phyloP scores from a whole-genome alignment of 441 rosid species.

The Mallotus repandus region DNA sequence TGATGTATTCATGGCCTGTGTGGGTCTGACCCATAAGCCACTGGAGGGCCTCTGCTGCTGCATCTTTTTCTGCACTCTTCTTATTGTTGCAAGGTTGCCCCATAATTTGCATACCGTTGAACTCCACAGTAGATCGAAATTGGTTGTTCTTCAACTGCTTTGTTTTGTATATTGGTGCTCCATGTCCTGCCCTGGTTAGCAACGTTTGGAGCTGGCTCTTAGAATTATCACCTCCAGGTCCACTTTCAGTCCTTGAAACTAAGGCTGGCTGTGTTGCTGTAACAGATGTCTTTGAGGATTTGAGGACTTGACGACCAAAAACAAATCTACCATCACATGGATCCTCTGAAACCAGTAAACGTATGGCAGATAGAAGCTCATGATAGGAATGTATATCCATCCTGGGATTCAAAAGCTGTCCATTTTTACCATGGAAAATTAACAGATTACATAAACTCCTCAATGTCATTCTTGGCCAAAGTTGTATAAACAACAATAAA shows the following conservation, averaged over 20 bases:
- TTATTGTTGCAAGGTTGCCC: slow-evolving; percentile 88
- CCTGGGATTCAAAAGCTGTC: slow-evolving; percentile 75
- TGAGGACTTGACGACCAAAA: slow-evolving; percentile 58
- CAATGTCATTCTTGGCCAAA: background rate
- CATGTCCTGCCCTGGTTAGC: slow-evolving; percentile 75
- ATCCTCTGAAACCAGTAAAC: slow-evolving; percentile 63
- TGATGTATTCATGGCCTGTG: slow-evolving; percentile 48
- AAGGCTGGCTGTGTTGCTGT: slow-evolving; percentile 35
- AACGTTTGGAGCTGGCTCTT: slow-evolving; percentile 93
- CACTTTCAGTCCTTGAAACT: slow-evolving; percentile 61
- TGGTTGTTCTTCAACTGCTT: slow-evolving; percentile 69
- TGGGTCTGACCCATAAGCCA: slow-evolving; percentile 66
- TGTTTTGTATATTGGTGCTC: slow-evolving; percentile 73
- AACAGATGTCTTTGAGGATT: slow-evolving; percentile 34
- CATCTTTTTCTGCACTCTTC: slow-evolving; percentile 96
- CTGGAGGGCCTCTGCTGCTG: slow-evolving; percentile 87
- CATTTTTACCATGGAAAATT: slow-evolving; percentile 24
- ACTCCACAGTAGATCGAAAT: slow-evolving; percentile 69
- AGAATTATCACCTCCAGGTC: slow-evolving; percentile 91
- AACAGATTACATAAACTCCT: background rate
- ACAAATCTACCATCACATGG: slow-evolving; percentile 72
- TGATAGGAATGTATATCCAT: slow-evolving; percentile 51
- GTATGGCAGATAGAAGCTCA: slow-evolving; percentile 64
- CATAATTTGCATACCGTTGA: slow-evolving; percentile 66
- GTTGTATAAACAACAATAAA: background rate